Conservation (phyloP, 2,329 filamentous ascomycete genomes). For the Colletotrichum musicola region DNA sequence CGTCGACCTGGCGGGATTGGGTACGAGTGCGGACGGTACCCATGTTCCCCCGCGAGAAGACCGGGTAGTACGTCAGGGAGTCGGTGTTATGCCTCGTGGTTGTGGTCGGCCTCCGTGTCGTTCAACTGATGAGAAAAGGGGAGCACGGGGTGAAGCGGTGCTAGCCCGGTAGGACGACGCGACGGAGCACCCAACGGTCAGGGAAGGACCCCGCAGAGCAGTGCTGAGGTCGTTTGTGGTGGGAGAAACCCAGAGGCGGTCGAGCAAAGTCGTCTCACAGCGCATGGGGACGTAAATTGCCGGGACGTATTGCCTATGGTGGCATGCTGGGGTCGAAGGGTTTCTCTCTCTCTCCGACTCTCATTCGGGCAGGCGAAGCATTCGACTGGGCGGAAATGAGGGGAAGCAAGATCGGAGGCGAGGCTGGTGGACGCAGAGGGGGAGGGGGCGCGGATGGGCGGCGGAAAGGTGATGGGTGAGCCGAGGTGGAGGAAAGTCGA, state of each 20-base stretch:
- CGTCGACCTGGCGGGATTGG: slow-evolving; percentile 5
- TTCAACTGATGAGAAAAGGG: slow-evolving; percentile 18
- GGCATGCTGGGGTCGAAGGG: slow-evolving; percentile 22
- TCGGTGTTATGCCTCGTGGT: slow-evolving; percentile 19
- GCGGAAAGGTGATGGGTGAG: slow-evolving; percentile 10
- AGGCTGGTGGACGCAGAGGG: background rate
- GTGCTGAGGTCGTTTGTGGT: slow-evolving; percentile 26
- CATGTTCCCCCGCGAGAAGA: slow-evolving; percentile 18
- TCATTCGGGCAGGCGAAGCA: background rate
- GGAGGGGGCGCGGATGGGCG: background rate
- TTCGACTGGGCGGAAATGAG: background rate
- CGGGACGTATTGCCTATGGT: slow-evolving; percentile 15
- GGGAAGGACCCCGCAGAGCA: slow-evolving; percentile 32
- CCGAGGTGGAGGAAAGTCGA: slow-evolving; percentile 21
- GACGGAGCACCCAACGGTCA: slow-evolving; percentile 28
- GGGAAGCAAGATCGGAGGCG: background rate
- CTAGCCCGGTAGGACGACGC: slow-evolving; percentile 5
- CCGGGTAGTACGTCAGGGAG: slow-evolving; percentile 24
- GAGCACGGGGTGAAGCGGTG: slow-evolving; percentile 16
- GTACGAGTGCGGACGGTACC: background rate
- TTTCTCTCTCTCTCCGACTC: background rate
- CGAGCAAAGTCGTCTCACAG: slow-evolving; percentile 3
- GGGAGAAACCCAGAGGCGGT: slow-evolving; percentile 9
- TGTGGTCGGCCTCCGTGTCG: slow-evolving; percentile 10
- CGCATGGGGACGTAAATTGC: slow-evolving; percentile 21